Evolutionary conservation across 192 early-diverging fungal species (phyloP), one percentile per base, ranked within the genome.

Genomic region (Podila verticillata): DNA sequence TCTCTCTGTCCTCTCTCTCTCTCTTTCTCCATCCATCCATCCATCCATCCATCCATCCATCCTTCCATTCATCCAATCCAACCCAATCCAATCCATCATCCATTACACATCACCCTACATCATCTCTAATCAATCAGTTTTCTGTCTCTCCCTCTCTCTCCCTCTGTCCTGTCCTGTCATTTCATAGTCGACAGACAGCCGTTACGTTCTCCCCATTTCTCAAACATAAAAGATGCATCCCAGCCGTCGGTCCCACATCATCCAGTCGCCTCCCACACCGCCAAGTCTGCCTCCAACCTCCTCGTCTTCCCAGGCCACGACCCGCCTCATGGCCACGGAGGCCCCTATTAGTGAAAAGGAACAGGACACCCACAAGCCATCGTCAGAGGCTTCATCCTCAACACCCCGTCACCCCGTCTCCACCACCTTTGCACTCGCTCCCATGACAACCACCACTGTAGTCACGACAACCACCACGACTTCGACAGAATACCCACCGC

Each of bases 381-480:
- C 64, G 1, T n/a, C 57, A 31, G 32, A 48, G 9, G 73, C 51
- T 30, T 60, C 39, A 15, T 54, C 61, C 36, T 65, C 71, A 1
- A 65, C 71, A 22, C 15, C 66, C 65, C 73, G 83, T 36, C 58
- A 81, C 31, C 80, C 82, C 22, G 70, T 66, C 49, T 70, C 74
- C 36, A 77, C 85, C 12, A 82, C 86, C 66, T 51, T 85, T 73
- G 85, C 88, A 66, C 58, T 89, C 3, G 86, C 88, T 17, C 89
- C 87, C 51, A 92, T 87, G 35, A 90, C 89, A 5, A 89, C 88
- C 1, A 91, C 90, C 20, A 91, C 90, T 3, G 92, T 93, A 1
- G 92, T 94, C 28, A 93, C 93, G 1, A 94, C 93, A 4, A 95
- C 93, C 0, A 94, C 93, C 3, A 93, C 93, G 5, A 96, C 93